Conservation (phyloP, 495 filamentous ascomycete genomes). For the Thermochaetoides thermophila region DNA sequence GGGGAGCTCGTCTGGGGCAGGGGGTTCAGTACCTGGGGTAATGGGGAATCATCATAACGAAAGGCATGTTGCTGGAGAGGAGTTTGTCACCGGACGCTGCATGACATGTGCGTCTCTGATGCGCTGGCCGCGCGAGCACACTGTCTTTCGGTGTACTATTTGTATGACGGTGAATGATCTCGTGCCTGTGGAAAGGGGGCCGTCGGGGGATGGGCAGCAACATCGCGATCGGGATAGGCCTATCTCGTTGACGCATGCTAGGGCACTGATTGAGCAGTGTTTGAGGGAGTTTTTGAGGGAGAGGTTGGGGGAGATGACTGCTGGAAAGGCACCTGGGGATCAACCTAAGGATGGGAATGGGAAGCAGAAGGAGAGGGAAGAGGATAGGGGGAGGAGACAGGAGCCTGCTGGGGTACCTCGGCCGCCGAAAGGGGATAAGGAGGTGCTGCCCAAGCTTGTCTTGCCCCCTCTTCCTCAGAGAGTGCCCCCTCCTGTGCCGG, state of each 20-base stretch:
- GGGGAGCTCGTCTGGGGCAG: too few relatives aligned
- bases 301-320: too few relatives aligned
- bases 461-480: neutral
- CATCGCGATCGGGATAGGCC: constrained; percentile 6
- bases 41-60: constrained; percentile 15
- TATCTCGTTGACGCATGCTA: constrained; percentile 20
- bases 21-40: constrained; percentile 4
- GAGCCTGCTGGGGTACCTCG: too few relatives aligned
- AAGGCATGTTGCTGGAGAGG: constrained; percentile 17
- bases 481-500: neutral
- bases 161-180: constrained; percentile 83
- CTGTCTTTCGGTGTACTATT: constrained; percentile 67
- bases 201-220: constrained; percentile 1
- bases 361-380: too few relatives aligned
- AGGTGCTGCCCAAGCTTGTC: constrained; percentile 1
- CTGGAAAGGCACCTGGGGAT: too few relatives aligned
- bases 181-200: constrained; percentile 25
- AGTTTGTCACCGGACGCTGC: constrained; percentile 56
- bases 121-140: constrained; percentile 65
- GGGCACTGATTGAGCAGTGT: constrained; percentile 15
- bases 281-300: constrained; percentile 15
- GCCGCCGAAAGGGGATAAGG: too few relatives aligned
- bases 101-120: constrained; percentile 71
- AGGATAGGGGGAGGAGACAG: too few relatives aligned
- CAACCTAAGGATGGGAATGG: too few relatives aligned